These are phyloP conservation scores for Apophysomyces elegans DNA, from an alignment of 371 early-diverging fungal genomes.

Conservation along the genomic window DNA sequence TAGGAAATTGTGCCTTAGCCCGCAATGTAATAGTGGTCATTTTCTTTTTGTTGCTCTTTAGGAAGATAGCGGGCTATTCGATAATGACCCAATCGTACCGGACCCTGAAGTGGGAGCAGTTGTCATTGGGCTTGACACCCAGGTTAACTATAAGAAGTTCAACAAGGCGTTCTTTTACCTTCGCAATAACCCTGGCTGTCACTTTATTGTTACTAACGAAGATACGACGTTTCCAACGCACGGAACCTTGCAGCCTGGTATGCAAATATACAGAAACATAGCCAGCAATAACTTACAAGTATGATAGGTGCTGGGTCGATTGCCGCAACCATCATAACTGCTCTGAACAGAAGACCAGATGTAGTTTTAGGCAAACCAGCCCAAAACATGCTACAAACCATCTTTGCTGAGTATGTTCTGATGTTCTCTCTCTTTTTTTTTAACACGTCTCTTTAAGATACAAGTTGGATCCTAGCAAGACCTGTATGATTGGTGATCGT, in stretches of 20 bases:
- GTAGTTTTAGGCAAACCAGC: constrained; percentile 93
- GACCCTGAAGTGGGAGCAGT: constrained; percentile 82
- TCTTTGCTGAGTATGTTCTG: constrained; percentile 67
- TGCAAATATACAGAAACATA: background rate
- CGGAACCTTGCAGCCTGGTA: constrained; percentile 78
- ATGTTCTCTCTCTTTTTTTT: background rate
- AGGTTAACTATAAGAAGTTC: constrained; percentile 89
- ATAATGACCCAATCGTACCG: constrained; percentile 41
- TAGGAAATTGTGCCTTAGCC: constrained; percentile 30
- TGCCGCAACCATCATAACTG: constrained; percentile 71
- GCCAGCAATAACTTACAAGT: background rate
- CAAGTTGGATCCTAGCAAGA: constrained; percentile 76
- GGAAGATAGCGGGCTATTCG: constrained; percentile 45
- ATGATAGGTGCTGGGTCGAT: constrained; percentile 83
- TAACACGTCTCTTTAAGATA: constrained; percentile 46
- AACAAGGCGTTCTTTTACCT: constrained; percentile 91
- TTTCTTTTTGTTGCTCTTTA: constrained; percentile 5
- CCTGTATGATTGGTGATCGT: constrained; percentile 97
- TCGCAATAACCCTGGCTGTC: constrained; percentile 65
- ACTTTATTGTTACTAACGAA: constrained; percentile 93
- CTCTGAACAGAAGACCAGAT: constrained; percentile 76
- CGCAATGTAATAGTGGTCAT: background rate
- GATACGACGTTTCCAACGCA: constrained; percentile 90
- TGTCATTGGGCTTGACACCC: constrained; percentile 84
- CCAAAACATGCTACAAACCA: constrained; percentile 89